These are phyloP conservation scores for Macrophomina pseudophaseolina DNA, from an alignment of 2,329 filamentous ascomycete species.

Conservation along the genomic window DNA sequence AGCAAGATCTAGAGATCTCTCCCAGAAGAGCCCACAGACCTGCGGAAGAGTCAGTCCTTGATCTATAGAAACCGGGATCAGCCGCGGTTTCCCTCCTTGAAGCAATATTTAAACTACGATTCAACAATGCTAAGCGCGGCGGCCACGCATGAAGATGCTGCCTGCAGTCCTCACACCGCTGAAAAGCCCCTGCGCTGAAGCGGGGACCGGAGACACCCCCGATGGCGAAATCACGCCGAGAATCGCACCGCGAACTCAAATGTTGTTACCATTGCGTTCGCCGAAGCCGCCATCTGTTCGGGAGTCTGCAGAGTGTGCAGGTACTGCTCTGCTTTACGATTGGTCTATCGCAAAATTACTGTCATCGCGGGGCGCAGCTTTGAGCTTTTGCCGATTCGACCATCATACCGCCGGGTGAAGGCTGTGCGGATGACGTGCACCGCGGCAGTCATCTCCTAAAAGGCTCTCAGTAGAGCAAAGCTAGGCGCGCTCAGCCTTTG, in stretches of 20 bases:
- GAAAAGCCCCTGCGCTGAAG: not conserved
- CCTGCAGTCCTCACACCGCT: not conserved
- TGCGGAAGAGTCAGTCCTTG: not conserved
- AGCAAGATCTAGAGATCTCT: not conserved
- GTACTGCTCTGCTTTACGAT: no score
- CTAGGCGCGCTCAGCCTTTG: no score
- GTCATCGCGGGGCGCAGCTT: no score
- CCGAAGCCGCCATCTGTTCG: not conserved
- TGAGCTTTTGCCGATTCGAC: no score
- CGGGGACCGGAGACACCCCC: not conserved
- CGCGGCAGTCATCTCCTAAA: no score
- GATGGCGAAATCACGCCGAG: slow-evolving; percentile 3
- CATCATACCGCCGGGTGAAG: no score
- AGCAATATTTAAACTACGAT: not conserved
- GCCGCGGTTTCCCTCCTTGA: not conserved
- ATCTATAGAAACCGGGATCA: not conserved
- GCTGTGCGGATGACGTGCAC: no score
- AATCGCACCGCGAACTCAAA: not conserved
- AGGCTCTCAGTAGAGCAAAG: no score
- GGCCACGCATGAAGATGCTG: not conserved
- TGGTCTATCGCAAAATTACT: no score
- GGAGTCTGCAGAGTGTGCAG: no score
- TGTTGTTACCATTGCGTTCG: not conserved
- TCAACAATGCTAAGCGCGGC: not conserved
- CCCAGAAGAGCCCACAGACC: not conserved